A percentile compares a stretch with the other conserved stretches of the same genome.
Evolutionary conservation across 306 rosid species (phyloP).

Genomic region (Quercus mongolica): DNA sequence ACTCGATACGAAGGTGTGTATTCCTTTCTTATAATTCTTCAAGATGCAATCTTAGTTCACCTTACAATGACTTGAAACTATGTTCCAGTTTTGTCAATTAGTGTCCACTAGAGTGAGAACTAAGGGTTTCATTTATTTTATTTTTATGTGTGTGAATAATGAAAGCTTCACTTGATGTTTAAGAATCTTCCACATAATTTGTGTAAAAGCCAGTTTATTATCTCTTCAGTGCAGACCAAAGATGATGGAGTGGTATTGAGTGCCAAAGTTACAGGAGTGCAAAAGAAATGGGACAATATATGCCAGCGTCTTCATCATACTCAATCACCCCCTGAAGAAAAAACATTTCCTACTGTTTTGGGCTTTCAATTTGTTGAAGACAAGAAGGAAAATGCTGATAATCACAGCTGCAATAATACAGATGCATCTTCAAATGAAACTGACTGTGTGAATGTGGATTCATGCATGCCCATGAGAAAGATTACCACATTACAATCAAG

Average conservation of each 20-base stretch:
- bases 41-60: background rate
- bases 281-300: slow-evolving; percentile 44
- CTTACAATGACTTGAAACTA: slow-evolving; percentile 1
- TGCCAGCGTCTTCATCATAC: slow-evolving; percentile 32
- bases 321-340: slow-evolving; percentile 35
- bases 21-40: slow-evolving; percentile 19
- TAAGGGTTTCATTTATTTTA: background rate
- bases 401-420: slow-evolving; percentile 21
- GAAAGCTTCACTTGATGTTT: slow-evolving; percentile 11
- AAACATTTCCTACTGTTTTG: slow-evolving; percentile 50
- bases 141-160: background rate
- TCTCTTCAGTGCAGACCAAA: slow-evolving; percentile 97
- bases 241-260: slow-evolving; percentile 64
- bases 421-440: slow-evolving; percentile 38
- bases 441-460: slow-evolving; percentile 36
- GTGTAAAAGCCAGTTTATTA: slow-evolving; percentile 58
- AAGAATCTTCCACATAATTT: slow-evolving; percentile 37
- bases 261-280: slow-evolving; percentile 38
- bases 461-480: slow-evolving; percentile 40
- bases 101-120: background rate
- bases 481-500: slow-evolving; percentile 33
- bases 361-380: slow-evolving; percentile 43
- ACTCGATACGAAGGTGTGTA: slow-evolving; percentile 66
- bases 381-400: slow-evolving; percentile 33
- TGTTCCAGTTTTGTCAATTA: background rate